Base-by-base conservation (phyloP, 2,329 filamentous ascomycete genomes). In the Epichloe gansuensis region DNA sequence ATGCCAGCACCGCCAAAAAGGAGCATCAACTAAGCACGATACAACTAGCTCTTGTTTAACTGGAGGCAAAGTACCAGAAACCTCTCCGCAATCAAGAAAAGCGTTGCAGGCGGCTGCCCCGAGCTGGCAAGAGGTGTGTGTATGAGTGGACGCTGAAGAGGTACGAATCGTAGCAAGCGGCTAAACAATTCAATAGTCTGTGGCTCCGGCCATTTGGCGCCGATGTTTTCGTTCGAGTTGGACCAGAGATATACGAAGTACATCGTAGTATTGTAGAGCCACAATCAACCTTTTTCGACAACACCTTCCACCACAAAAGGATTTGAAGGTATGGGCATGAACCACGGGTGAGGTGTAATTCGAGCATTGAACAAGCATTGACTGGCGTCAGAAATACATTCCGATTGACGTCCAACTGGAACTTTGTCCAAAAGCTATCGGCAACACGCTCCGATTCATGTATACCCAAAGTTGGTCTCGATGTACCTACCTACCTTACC, bases 221-320 rank as follows among this genome's bases (percentile, higher is more conserved):
- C 15, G 67, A 69, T 54, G 59, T 69, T 45, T 54, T 63, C 38
- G 57, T 68, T 50, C 55, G 57, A 23, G 58, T 59, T 13, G 61
- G 60, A 15, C 52, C 44, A 3, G 53, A 56, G 52, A 54, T 54
- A 38, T 64, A 65, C 51, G 50, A 56, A 54, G 57, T 67, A n/a
- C 68, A 71, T 54, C 68, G 68, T 41, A 61, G 64, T 39, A 61
- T 71, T 48, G 54, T 71, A 25, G 55, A 57, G 42, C 55, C 61
- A 3, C 59, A 67, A 25, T 69, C 69, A 5, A 61, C 56, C 5
- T 69, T 63, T 62, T 71, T 48, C 61, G 62, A 5, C 59, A 65
- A n/a, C 58, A 61, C 21, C 59, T 71, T 7, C 64, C 65, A 37
- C 60, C 62, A 56, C 61, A 34, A 60, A 59, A 34, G 44, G 55